Percentiles rank a stretch among this genome's conserved stretches.
These are phyloP conservation scores for Malus hybrid DNA, from an alignment of 331 rosid genomes.

Conservation along the genomic window DNA sequence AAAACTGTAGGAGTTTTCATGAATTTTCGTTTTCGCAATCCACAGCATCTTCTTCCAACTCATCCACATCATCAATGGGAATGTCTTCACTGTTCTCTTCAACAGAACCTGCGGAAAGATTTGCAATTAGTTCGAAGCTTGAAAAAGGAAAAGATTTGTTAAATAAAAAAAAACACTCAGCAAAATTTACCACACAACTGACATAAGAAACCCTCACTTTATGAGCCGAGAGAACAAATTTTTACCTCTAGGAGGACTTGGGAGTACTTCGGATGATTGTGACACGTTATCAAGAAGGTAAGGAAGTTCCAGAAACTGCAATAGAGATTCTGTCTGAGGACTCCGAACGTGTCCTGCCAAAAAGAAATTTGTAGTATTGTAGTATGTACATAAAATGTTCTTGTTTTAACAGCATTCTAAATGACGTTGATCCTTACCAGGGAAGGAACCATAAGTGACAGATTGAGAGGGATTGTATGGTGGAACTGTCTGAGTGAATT, in stretches of 20 bases:
- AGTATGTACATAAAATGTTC: background rate
- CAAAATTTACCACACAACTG: background rate
- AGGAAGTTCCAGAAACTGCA: conserved; percentile 85
- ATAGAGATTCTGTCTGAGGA: conserved; percentile 80
- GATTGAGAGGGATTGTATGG: conserved; percentile 58
- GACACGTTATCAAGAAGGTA: conserved; percentile 65
- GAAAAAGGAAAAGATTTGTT: background rate
- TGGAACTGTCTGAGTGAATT: conserved; percentile 66
- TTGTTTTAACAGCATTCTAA: background rate
- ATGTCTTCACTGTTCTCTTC: conserved; percentile 52
- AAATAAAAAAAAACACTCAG: background rate
- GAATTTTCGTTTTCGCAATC: conserved; percentile 18
- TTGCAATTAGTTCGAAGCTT: background rate
- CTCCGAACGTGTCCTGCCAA: conserved; percentile 53
- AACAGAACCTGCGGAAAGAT: conserved; percentile 31
- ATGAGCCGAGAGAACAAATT: background rate
- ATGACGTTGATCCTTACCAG: conserved; percentile 31
- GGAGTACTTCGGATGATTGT: conserved; percentile 29
- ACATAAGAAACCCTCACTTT: background rate
- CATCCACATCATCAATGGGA: conserved; percentile 77
- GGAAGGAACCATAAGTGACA: conserved; percentile 14
- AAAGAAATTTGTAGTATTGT: background rate
- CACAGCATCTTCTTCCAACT: conserved; percentile 36
- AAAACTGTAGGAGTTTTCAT: conserved; percentile 11
- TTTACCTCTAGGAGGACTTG: conserved; percentile 52